Base-by-base conservation (phyloP, 2,329 filamentous ascomycete species). In the Verruconis gallopava region DNA sequence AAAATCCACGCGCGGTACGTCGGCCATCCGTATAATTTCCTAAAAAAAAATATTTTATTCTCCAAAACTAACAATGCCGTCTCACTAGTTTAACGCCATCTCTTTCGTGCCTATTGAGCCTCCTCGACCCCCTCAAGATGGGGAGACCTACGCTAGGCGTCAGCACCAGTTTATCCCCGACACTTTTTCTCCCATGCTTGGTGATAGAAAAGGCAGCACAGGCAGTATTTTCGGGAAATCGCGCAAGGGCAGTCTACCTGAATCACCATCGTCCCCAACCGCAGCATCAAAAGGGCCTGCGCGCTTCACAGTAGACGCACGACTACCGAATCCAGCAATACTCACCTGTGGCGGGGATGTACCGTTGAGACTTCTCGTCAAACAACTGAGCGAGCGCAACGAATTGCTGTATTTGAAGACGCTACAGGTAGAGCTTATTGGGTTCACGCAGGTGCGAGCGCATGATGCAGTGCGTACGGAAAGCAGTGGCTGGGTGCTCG, bases 41-140 rank as follows among this genome's bases (percentile, higher is more conserved):
- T 55, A 44, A 37, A 15, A 38, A 28, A 28, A 44, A 39, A 13
- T 17, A 9, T 14, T 6, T 9, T 17, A 34, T 15, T 38, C 37
- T 20, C 17, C 21, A 21, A 3, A 4, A 3, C 3, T n/a, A n/a
- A 36, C 44, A 6, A 42, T 22, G 12, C 3, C 17, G 3, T 2
- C 6, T 4, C 17, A 19, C 5, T 18, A 50, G 49, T 48, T 44
- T 5, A 53, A 53, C 20, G 55, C 57, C 48, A 81, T 95, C 63
- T 89, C 84, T 45, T 91, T 98, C 57, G 71, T 95, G 28, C 91
- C 91, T 3, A 89, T 96, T 50, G 91, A 98, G 59, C 84, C 85
- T 4, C 88, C 89, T 1, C 71, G 88, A 33, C 76, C 77, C 1
- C 66, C 72, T 36, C 72, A 76, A 1, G 73, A 75, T 18, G 80